Evolutionary conservation across 2,329 filamentous ascomycete genomes (phyloP).

Genomic region (Monilinia polystroma): DNA sequence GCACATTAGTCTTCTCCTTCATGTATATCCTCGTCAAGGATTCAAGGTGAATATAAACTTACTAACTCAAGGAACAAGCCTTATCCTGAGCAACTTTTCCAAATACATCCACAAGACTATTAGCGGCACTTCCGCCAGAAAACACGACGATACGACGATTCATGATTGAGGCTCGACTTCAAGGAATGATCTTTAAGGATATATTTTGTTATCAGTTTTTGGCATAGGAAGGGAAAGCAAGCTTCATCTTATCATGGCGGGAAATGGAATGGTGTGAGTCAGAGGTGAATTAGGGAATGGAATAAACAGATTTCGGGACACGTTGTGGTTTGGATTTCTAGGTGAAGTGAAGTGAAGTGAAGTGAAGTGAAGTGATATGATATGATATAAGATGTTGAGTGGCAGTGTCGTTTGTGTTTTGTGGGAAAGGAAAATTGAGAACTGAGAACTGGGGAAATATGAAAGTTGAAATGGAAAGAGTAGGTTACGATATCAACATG

Average conservation of each 20-base stretch:
- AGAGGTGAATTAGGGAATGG: not conserved
- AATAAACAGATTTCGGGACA: slow-evolving; percentile 17
- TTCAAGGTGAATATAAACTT: slow-evolving; percentile 24
- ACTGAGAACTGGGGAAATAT: not conserved
- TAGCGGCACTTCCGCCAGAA: slow-evolving; percentile 91
- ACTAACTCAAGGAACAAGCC: slow-evolving; percentile 40
- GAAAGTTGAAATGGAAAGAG: not conserved
- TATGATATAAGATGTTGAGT: not conserved
- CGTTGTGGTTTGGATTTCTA: slow-evolving; percentile 10
- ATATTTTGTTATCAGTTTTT: not conserved
- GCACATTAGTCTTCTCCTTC: slow-evolving; percentile 45
- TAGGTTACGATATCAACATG: not conserved
- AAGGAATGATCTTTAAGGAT: not conserved
- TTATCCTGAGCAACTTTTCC: slow-evolving; percentile 49
- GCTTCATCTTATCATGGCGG: slow-evolving; percentile 1
- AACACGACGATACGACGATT: slow-evolving; percentile 66
- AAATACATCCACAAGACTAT: slow-evolving; percentile 90
- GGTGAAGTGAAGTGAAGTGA: not conserved
- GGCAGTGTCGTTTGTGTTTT: not conserved
- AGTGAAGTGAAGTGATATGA: not conserved
- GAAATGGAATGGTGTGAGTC: not conserved
- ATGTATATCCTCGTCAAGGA: not conserved
- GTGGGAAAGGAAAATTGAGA: not conserved
- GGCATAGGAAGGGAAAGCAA: not conserved
- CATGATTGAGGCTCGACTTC: slow-evolving; percentile 21